These are phyloP conservation scores for Globisporangium spinosum DNA, from an alignment of 352 stramenopile genomes.

Conservation along the genomic window DNA sequence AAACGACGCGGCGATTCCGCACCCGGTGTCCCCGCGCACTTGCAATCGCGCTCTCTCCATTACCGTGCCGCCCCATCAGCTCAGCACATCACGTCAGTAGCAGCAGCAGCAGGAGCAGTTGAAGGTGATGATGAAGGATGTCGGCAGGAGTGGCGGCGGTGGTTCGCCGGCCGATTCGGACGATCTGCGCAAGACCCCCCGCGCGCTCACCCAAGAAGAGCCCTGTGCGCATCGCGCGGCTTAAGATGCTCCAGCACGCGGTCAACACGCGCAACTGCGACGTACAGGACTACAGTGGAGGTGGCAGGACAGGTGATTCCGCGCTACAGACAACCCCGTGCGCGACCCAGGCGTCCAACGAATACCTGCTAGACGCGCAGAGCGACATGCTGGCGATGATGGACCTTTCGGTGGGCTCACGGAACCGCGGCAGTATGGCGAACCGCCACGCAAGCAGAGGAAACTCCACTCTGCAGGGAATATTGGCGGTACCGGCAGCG, in stretches of 20 bases:
- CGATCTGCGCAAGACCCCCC: not conserved
- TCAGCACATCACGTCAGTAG: not conserved
- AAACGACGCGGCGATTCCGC: slow-evolving; percentile 12
- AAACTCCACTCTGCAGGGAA: slow-evolving; percentile 23
- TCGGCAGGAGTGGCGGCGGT: not conserved
- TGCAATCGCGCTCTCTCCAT: not conserved
- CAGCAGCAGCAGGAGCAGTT: not conserved
- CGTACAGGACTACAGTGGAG: slow-evolving; percentile 36
- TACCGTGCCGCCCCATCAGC: not conserved
- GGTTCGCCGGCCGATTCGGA: not conserved
- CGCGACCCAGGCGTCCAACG: slow-evolving; percentile 14
- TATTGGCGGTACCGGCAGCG: slow-evolving; percentile 3
- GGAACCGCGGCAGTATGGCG: slow-evolving; percentile 21
- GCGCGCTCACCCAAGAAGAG: slow-evolving; percentile 57
- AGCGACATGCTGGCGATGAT: slow-evolving; percentile 63
- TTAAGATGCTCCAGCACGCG: slow-evolving; percentile 82
- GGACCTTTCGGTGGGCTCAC: slow-evolving; percentile 68
- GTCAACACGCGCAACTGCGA: slow-evolving; percentile 81
- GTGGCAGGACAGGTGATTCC: not conserved
- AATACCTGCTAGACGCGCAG: slow-evolving; percentile 21
- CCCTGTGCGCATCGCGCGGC: slow-evolving; percentile 63
- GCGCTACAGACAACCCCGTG: slow-evolving; percentile 8
- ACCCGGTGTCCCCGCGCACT: not conserved
- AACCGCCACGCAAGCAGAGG: slow-evolving; percentile 33
- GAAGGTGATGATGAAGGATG: slow-evolving; percentile 15